phyloP scores from a whole-genome alignment of 2,329 filamentous ascomycete species.

The Trichoderma sp. region DNA sequence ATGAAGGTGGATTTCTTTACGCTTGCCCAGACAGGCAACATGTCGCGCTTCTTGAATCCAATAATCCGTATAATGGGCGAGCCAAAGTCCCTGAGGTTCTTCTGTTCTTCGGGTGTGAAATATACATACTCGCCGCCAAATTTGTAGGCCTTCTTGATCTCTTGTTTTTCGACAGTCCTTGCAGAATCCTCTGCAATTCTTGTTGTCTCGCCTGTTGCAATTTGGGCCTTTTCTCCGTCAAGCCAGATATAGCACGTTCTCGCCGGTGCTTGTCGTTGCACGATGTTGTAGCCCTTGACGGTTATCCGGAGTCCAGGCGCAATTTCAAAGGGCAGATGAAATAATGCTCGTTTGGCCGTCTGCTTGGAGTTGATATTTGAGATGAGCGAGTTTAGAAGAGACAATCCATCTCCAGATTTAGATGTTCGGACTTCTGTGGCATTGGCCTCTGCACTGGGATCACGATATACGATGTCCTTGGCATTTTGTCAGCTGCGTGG shows the following conservation, averaged over 20 bases:
- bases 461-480: constrained; percentile 86
- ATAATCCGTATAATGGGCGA: constrained; percentile 82
- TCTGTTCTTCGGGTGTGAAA: constrained; percentile 82
- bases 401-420: constrained; percentile 71
- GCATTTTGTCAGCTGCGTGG: not conserved
- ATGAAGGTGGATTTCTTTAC: constrained; percentile 86
- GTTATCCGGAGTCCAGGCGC: constrained; percentile 82
- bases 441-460: constrained; percentile 66
- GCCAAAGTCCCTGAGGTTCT: constrained; percentile 74
- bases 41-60: constrained; percentile 81
- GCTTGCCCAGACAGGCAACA: constrained; percentile 79
- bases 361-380: constrained; percentile 91
- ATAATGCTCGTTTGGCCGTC: constrained; percentile 78
- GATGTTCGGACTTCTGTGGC: constrained; percentile 56
- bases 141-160: constrained; percentile 90
- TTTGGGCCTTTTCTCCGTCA: constrained; percentile 79
- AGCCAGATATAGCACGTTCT: constrained; percentile 86
- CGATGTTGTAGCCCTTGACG: constrained; percentile 86
- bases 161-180: constrained; percentile 71
- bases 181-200: constrained; percentile 76
- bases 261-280: constrained; percentile 79
- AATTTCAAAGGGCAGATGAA: constrained; percentile 84
- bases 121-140: constrained; percentile 88
- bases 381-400: constrained; percentile 73
- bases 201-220: constrained; percentile 71